Base-by-base conservation (phyloP, 192 early-diverging fungal species). In the Coemansia sp. region DNA sequence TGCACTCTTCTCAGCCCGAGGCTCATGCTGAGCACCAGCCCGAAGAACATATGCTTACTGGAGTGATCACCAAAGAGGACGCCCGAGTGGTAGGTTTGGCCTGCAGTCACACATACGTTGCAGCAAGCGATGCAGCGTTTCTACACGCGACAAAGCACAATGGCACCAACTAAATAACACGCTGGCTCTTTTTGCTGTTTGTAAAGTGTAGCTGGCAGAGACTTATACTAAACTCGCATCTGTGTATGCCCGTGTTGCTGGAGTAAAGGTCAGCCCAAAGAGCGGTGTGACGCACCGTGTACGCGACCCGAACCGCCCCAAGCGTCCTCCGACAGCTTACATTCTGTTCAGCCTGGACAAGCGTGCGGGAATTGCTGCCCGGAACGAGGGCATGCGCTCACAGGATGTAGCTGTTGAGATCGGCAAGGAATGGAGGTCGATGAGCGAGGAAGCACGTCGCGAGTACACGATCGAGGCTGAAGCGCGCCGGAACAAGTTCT, bases 301-400 rank as follows among this genome's bases (percentile, higher is more conserved):
- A 14, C 69, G 65, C 53, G 77, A 80, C 45, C 77, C 77, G 8
- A 60, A 71, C 43, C 58, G 39, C 7, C 77, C 77, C 9, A 80
- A 80, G 72, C 57, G 62, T 32, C 67, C 77, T 1, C 5, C 63
- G 39, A 64, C 64, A 8, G 53, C 77, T 23, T 80, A 74, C 48
- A 35, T 80, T 9, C 17, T 80, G 52, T 80, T 64, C 51, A 54
- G 59, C 41, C 43, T 12, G 37, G 67, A 69, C n/a, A 54, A 58
- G 41, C 76, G 76, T 19, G 12, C 58, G 1, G 25, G 29, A 39
- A 57, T 71, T 54, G 17, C 15, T 15, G 24, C 62, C 15, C 51
- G 23, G 24, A 32, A 58, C 56, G 66, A 70, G 14, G 66, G 56
- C 5, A 39, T 58, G 27, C 17, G 39, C 2, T 63, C 76, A 52